Evolutionary conservation across 2,329 filamentous ascomycete species (phyloP).

Genomic region (Hawksworthiomyces lignivorus): DNA sequence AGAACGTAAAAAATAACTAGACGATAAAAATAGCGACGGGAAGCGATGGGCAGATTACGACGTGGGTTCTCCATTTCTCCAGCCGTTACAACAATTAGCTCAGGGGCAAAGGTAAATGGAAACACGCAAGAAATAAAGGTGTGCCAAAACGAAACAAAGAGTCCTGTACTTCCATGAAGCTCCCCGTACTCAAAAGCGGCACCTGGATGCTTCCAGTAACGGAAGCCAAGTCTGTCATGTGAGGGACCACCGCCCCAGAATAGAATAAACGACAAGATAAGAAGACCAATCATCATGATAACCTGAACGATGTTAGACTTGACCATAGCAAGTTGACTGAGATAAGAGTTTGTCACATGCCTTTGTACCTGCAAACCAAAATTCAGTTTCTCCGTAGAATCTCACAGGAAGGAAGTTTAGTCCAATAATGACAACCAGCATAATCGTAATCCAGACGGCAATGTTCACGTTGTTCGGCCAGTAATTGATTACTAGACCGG

Average conservation of each 20-base stretch:
- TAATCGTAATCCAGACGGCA: slow-evolving; percentile 30
- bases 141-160: slow-evolving; percentile 32
- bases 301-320: slow-evolving; percentile 44
- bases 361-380: slow-evolving; percentile 12
- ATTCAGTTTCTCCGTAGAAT: slow-evolving; percentile 14
- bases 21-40: slow-evolving; percentile 74
- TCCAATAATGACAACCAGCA: slow-evolving; percentile 5
- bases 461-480: slow-evolving; percentile 45
- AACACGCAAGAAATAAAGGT: slow-evolving; percentile 29
- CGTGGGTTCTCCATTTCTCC: slow-evolving; percentile 75
- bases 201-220: slow-evolving; percentile 26
- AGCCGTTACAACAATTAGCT: slow-evolving; percentile 35
- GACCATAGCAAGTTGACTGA: too few species aligned
- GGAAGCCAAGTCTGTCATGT: slow-evolving; percentile 9
- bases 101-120: slow-evolving; percentile 8
- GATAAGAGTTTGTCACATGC: too few species aligned
- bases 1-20: slow-evolving; percentile 75
- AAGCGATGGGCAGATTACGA: slow-evolving; percentile 67
- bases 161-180: slow-evolving; percentile 27
- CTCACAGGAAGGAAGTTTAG: slow-evolving; percentile 9
- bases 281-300: slow-evolving; percentile 30
- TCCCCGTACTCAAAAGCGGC: slow-evolving; percentile 33
- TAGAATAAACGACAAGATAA: slow-evolving; percentile 37
- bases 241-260: slow-evolving; percentile 30
- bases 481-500: slow-evolving; percentile 51